Percentiles rank a stretch among this genome's conserved stretches.
Evolutionary conservation across 306 rosid species (phyloP).

Genomic region (Casuarina glauca): DNA sequence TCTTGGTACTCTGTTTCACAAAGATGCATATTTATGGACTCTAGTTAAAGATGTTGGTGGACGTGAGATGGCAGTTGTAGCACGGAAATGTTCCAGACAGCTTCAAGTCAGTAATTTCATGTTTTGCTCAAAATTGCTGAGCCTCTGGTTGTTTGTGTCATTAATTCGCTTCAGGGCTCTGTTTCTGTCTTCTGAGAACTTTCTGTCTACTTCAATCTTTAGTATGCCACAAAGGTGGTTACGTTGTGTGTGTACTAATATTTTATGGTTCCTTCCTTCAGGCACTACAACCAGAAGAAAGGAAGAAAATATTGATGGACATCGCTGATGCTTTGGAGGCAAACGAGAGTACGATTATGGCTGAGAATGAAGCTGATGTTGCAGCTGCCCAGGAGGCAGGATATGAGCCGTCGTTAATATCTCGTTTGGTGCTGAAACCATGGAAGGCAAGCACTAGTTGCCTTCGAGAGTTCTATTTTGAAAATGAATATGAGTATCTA

Average conservation of each 20-base stretch:
- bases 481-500: not conserved
- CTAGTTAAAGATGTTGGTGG: conserved; percentile 60
- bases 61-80: conserved; percentile 78
- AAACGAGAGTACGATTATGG: conserved; percentile 49
- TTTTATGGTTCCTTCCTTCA: conserved; percentile 27
- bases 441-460: conserved; percentile 61
- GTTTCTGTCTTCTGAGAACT: not conserved
- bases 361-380: conserved; percentile 68
- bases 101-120: conserved; percentile 51
- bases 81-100: conserved; percentile 62
- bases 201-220: not conserved
- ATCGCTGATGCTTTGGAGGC: conserved; percentile 73
- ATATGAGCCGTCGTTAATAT: conserved; percentile 63
- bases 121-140: conserved; percentile 3
- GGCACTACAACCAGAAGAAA: conserved; percentile 57
- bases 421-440: conserved; percentile 74
- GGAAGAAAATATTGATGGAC: conserved; percentile 68
- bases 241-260: not conserved
- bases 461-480: not conserved
- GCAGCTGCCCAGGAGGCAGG: conserved; percentile 63
- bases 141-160: not conserved
- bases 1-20: conserved; percentile 82
- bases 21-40: conserved; percentile 82
- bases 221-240: not conserved
- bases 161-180: conserved; percentile 7